Evolutionary conservation across 345 rosid species (phyloP).

Genomic region (Sapria himalayana): DNA sequence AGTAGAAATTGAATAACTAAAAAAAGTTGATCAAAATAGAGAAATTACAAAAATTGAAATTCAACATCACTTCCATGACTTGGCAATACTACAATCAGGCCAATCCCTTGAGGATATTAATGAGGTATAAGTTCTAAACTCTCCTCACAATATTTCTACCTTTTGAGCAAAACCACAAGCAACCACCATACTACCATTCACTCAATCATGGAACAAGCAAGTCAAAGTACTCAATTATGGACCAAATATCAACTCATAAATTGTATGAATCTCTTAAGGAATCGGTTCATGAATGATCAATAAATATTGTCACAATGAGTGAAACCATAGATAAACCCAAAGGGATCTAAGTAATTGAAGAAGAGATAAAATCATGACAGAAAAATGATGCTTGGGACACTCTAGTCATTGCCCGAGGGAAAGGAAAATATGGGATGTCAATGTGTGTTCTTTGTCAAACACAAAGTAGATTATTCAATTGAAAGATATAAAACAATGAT

Average conservation of each 20-base stretch:
- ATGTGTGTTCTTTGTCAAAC: not conserved
- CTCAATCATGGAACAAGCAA: not conserved
- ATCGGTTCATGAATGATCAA: no score
- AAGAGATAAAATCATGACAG: not conserved
- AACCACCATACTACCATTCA: slow-evolving; percentile 1
- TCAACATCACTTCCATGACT: not conserved
- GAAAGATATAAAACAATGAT: slow-evolving; percentile 1
- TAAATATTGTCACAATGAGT: no score
- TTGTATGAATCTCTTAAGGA: not conserved
- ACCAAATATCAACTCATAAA: not conserved
- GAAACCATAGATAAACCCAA: no score
- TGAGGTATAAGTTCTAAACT: no score
- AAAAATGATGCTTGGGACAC: not conserved
- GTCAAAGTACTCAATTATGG: not conserved
- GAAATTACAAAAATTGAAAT: no score
- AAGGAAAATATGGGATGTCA: not conserved
- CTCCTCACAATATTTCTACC: no score
- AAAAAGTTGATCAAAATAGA: no score
- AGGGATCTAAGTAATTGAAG: no score
- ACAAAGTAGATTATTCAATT: not conserved
- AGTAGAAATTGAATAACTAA: no score
- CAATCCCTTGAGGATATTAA: not conserved
- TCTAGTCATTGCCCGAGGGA: not conserved
- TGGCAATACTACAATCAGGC: not conserved
- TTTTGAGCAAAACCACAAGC: not conserved